A percentile compares a stretch with the other conserved stretches of the same genome.
These are phyloP conservation scores for Aureobasidium uvarum DNA, from an alignment of 2,329 filamentous ascomycete genomes.

Conservation along the genomic window DNA sequence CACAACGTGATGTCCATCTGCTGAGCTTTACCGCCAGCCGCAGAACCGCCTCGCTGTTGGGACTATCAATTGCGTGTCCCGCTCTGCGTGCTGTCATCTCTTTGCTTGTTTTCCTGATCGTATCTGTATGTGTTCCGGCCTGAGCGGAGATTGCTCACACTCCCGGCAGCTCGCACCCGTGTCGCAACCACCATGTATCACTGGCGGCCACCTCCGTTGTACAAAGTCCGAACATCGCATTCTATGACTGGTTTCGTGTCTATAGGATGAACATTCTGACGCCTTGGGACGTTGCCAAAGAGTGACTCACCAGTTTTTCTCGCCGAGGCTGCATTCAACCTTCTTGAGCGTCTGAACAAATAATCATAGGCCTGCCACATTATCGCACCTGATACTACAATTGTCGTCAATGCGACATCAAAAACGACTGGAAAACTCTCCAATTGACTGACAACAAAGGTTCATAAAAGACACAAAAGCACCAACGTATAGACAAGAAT, in stretches of 20 bases:
- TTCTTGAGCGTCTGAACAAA: background rate
- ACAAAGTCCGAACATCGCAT: background rate
- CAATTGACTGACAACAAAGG: background rate
- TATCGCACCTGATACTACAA: background rate
- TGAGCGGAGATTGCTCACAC: slow-evolving; percentile 24
- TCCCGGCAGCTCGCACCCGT: slow-evolving; percentile 3
- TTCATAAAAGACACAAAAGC: background rate
- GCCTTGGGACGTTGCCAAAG: background rate
- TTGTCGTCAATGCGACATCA: background rate
- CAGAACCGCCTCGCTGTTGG: slow-evolving; percentile 8
- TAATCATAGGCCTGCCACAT: background rate
- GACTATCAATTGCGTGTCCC: background rate
- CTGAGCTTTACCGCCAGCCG: slow-evolving; percentile 1
- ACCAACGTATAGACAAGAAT: background rate
- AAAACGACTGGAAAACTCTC: too few species aligned
- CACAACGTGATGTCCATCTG: background rate
- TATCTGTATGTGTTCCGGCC: slow-evolving; percentile 11
- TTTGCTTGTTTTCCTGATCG: slow-evolving; percentile 2
- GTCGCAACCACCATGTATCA: background rate
- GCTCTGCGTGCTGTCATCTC: background rate
- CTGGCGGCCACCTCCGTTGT: slow-evolving; percentile 7
- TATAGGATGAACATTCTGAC: background rate
- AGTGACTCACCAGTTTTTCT: background rate
- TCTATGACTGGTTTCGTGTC: background rate
- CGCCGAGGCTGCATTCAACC: background rate